Percentiles rank a stretch among this genome's conserved stretches.
phyloP scores from a whole-genome alignment of 2,329 filamentous ascomycete genomes.

The Fusarium chlamydosporum region DNA sequence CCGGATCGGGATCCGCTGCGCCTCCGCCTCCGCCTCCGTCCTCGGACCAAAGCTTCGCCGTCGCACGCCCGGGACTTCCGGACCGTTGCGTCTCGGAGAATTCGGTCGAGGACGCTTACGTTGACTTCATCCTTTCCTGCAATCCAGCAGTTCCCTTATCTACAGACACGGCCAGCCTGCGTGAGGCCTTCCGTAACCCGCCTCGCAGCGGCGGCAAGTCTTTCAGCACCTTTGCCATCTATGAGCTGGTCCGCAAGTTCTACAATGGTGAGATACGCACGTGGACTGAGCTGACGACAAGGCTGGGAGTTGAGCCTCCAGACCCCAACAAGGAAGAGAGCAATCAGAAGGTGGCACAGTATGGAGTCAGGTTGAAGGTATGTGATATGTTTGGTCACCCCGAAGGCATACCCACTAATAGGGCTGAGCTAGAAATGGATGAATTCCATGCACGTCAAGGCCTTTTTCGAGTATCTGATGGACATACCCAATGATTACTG shows the following conservation, averaged over 20 bases:
- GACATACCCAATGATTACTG: slow-evolving; percentile 85
- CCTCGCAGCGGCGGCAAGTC: slow-evolving; percentile 90
- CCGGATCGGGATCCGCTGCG: slow-evolving; percentile 39
- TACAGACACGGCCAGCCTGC: slow-evolving; percentile 77
- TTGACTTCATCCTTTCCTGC: slow-evolving; percentile 88
- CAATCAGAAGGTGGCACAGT: slow-evolving; percentile 94
- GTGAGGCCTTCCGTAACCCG: slow-evolving; percentile 81
- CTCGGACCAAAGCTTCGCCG: slow-evolving; percentile 36
- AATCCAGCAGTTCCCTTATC: slow-evolving; percentile 81
- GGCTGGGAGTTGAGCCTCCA: slow-evolving; percentile 89
- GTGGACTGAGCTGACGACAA: slow-evolving; percentile 89
- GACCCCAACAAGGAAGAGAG: slow-evolving; percentile 87
- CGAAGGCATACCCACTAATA: slow-evolving; percentile 16
- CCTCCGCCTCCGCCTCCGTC: slow-evolving; percentile 36
- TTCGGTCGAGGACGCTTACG: slow-evolving; percentile 85
- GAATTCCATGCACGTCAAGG: slow-evolving; percentile 95
- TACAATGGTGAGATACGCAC: slow-evolving; percentile 90
- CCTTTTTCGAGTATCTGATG: slow-evolving; percentile 92
- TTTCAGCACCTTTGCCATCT: slow-evolving; percentile 84
- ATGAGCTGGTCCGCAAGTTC: slow-evolving; percentile 82
- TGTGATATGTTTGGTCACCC: slow-evolving; percentile 21
- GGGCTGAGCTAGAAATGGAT: slow-evolving; percentile 81
- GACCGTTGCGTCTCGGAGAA: slow-evolving; percentile 75
- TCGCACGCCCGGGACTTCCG: slow-evolving; percentile 65
- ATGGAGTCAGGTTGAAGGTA: slow-evolving; percentile 91